These are phyloP conservation scores for Jatropha multifida DNA, from an alignment of 441 rosid species.

Conservation along the genomic window DNA sequence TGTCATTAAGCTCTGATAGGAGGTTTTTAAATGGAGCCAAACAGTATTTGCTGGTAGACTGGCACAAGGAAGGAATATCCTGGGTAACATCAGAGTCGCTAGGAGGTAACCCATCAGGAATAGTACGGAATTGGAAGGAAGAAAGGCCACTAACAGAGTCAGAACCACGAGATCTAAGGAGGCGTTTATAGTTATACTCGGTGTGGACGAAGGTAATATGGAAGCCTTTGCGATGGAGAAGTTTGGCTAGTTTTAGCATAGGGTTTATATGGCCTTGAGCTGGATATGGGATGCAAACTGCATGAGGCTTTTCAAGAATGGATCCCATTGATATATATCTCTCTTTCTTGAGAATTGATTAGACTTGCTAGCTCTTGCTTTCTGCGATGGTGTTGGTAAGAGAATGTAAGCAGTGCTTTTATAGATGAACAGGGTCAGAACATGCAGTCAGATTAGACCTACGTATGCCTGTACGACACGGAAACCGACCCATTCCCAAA, in stretches of 20 bases:
- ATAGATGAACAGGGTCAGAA: no score
- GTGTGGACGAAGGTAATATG: conserved; percentile 46
- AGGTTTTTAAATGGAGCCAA: conserved; percentile 34
- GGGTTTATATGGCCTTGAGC: conserved; percentile 55
- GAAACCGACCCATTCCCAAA: no score
- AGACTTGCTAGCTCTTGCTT: no score
- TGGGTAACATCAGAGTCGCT: conserved; percentile 34
- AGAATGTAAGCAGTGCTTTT: no score
- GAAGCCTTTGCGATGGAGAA: conserved; percentile 39
- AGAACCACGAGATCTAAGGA: conserved; percentile 34
- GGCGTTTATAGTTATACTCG: conserved; percentile 40
- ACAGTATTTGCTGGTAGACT: conserved; percentile 29
- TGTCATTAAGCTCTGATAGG: conserved; percentile 23
- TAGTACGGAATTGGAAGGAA: conserved; percentile 36
- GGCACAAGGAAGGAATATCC: conserved; percentile 33
- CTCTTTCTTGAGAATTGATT: neutral
- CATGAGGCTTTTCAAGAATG: conserved; percentile 31
- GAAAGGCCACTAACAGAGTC: conserved; percentile 36
- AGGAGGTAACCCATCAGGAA: conserved; percentile 50
- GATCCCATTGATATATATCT: conserved; percentile 10
- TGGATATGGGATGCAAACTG: conserved; percentile 43
- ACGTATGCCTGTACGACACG: no score
- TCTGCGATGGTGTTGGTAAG: no score
- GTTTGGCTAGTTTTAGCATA: conserved; percentile 43
- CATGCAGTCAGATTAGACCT: no score